phyloP scores from a whole-genome alignment of 2,329 filamentous ascomycete species.

The Zarea fungicola region DNA sequence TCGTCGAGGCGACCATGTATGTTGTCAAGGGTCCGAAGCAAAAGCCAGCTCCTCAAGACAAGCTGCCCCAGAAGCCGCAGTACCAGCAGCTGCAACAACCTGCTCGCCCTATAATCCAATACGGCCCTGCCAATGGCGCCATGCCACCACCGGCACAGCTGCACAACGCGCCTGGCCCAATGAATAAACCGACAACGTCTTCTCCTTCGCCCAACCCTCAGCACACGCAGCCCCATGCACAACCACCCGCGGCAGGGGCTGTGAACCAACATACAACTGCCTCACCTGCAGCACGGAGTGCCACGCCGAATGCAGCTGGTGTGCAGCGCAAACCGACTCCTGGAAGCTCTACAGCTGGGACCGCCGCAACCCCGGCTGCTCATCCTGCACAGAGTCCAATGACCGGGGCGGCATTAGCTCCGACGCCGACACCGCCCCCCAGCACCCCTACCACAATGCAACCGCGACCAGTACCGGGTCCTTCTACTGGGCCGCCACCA shows the following conservation, averaged over 20 bases:
- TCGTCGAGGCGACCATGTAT: conserved; percentile 71
- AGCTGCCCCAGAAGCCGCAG: conserved; percentile 19
- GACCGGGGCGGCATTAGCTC: conserved; percentile 6
- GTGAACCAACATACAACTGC: conserved; percentile 1
- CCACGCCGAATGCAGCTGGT: background rate
- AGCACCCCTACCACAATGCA: background rate
- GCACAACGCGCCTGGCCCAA: conserved; percentile 2
- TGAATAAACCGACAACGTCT: conserved; percentile 7
- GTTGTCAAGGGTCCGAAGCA: conserved; percentile 61
- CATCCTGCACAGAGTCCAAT: conserved; percentile 21
- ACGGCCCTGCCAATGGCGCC: conserved; percentile 57
- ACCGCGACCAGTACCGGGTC: background rate
- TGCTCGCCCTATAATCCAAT: conserved; percentile 55
- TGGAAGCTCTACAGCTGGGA: conserved; percentile 11
- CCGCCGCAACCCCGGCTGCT: conserved; percentile 18
- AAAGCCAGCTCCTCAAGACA: conserved; percentile 27
- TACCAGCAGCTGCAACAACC: conserved; percentile 8
- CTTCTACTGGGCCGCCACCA: conserved; percentile 1
- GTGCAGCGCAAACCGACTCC: conserved; percentile 7
- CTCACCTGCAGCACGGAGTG: background rate
- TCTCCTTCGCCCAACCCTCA: conserved; percentile 4
- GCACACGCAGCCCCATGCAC: background rate
- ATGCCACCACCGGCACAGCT: conserved; percentile 51
- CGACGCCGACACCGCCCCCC: conserved; percentile 7
- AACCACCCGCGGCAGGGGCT: no score